Evolutionary conservation across 164 flowering plant species (phyloP).

Genomic region (Brasenia schreberi): DNA sequence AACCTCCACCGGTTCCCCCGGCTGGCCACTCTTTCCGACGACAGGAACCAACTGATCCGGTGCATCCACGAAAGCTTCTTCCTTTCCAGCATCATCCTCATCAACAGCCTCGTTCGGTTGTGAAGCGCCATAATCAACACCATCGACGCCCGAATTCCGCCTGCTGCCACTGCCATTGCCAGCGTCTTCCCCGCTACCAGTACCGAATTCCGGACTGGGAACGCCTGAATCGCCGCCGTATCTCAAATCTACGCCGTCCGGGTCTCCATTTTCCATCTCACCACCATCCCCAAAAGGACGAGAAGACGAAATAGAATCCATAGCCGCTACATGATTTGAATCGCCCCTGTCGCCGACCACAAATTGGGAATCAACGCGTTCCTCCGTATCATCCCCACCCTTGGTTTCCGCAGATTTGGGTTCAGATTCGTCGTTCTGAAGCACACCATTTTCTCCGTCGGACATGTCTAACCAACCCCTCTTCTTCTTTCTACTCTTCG

Average conservation of each 20-base stretch:
- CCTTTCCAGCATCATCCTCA: neutral
- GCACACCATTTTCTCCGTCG: neutral
- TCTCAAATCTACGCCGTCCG: neutral
- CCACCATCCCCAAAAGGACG: neutral
- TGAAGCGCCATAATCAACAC: neutral
- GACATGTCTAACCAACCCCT: neutral
- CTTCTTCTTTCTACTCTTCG: neutral
- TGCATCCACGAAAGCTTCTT: slow-evolving; percentile 66
- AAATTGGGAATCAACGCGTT: neutral
- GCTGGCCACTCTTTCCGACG: slow-evolving; percentile 2
- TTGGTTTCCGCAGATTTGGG: neutral
- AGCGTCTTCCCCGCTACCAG: neutral
- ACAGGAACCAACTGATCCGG: slow-evolving; percentile 32
- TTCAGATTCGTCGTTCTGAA: neutral
- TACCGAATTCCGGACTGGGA: neutral
- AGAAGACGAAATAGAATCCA: neutral
- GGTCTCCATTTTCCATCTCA: neutral
- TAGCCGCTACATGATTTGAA: neutral
- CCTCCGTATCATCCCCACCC: neutral
- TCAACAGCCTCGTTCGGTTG: neutral
- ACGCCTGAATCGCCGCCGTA: neutral
- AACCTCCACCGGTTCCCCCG: slow-evolving; percentile 6
- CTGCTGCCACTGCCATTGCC: neutral
- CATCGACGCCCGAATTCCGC: neutral
- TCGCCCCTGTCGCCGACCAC: neutral